Base-by-base conservation (phyloP, 2,329 filamentous ascomycete genomes). In the Fusarium sp. region DNA sequence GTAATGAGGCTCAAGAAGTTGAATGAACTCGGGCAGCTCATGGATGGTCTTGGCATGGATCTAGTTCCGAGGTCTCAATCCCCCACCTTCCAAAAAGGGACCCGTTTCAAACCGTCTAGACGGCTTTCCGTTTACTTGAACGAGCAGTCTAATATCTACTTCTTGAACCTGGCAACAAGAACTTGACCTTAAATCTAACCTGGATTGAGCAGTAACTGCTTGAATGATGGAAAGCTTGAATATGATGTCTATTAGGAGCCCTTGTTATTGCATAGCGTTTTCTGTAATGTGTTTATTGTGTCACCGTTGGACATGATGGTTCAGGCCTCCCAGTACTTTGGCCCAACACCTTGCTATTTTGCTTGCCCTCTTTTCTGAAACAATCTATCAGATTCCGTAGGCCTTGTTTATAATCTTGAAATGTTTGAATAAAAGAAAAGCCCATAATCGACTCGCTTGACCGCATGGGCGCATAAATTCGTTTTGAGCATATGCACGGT, bases 401-500 rank as follows among this genome's bases (percentile, higher is more conserved):
- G 1, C 18, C 4, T 32, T 20, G 2, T 32, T 3, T 54, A 6
- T 32, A 7, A 54, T 8, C 9, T 18, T 32, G 10, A 20, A 54
- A 20, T 32, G n/a, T 3, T 54, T 8, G 5, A 32, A 20, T 20
- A 54, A 4, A n/a, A 20, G 25, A n/a, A 13, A 54, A 20, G 27
- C 23, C 6, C 20, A 32, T 14, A 32, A 14, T 54, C 27, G 2
- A 54, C 48, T 54, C 18, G 27, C 4, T 32, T 54, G 48, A 20
- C 48, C 11, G 6, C 27, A 54, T 54, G 48, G 27, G 27, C 48
- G 48, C n/a, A 54, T 54, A 54, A 54, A 32, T 54, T 30, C 27
- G 48, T 32, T 54, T 54, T 54, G 27, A 32, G 48, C 68, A 66
- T 71, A 74, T 56, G 70, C 54, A 71, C 35, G 71, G 63, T 71